A percentile compares a stretch with the other conserved stretches of the same genome.
phyloP scores from a whole-genome alignment of 345 rosid genomes.

The Jatropha curcas region DNA sequence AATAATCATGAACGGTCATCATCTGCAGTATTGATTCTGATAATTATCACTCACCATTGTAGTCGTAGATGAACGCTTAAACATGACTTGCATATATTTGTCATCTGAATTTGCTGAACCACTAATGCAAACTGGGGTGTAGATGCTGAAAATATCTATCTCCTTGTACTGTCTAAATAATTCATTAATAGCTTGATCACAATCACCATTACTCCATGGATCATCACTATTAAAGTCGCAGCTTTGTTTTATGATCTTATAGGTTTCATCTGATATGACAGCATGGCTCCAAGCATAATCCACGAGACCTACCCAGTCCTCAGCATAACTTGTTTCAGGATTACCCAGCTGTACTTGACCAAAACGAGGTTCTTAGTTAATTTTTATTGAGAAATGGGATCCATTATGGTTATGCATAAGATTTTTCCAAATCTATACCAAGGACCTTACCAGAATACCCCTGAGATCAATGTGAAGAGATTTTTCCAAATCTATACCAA shows the following conservation, averaged over 20 bases:
- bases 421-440: background rate
- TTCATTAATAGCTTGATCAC: conserved; percentile 57
- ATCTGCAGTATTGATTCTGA: background rate
- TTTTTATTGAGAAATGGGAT: background rate
- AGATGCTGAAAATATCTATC: conserved; percentile 80
- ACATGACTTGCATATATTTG: conserved; percentile 33
- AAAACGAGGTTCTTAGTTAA: background rate
- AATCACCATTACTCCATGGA: conserved; percentile 60
- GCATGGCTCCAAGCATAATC: conserved; percentile 99
- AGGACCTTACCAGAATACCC: conserved; percentile 69
- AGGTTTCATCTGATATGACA: conserved; percentile 79
- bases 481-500: background rate
- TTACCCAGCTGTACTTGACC: conserved; percentile 61
- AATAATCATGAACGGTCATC: background rate
- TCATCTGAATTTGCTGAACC: conserved; percentile 37
- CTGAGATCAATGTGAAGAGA: conserved; percentile 57
- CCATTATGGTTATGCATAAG: background rate
- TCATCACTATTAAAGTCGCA: conserved; percentile 63
- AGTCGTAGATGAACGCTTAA: conserved; percentile 44
- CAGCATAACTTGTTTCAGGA: conserved; percentile 73
- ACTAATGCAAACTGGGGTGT: conserved; percentile 60
- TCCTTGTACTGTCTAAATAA: conserved; percentile 61
- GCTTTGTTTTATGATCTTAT: conserved; percentile 41
- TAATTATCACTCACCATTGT: conserved; percentile 43
- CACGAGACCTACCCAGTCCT: conserved; percentile 82